These are phyloP conservation scores for Isabelozyma pseudorhagii DNA, from an alignment of 805 yeast genomes.

Conservation along the genomic window DNA sequence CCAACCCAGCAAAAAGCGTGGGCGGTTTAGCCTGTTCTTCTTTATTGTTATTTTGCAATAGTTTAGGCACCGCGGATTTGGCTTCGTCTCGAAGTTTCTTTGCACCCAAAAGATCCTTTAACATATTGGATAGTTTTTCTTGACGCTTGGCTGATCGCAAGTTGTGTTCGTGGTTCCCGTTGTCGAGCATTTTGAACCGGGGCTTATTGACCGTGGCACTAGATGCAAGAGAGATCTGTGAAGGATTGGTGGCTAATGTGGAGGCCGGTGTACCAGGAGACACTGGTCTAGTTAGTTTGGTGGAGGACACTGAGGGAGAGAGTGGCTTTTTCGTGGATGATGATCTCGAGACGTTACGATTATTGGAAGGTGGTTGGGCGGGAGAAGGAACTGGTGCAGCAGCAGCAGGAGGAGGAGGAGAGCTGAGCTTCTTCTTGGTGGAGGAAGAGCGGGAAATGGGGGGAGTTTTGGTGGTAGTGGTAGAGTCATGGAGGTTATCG, in stretches of 20 bases:
- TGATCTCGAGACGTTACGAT: conserved; percentile 6
- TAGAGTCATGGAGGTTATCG: conserved; percentile 14
- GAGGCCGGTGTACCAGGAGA: not conserved
- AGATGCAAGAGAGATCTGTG: conserved; percentile 1
- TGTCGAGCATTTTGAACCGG: conserved; percentile 56
- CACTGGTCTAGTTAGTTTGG: conserved; percentile 5
- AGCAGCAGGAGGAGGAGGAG: not conserved
- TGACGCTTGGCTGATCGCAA: conserved; percentile 73
- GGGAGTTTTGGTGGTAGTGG: conserved; percentile 1
- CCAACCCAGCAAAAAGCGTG: conserved; percentile 65
- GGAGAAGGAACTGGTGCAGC: not conserved
- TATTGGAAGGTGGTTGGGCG: not conserved
- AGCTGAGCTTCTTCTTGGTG: conserved; percentile 3
- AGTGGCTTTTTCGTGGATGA: conserved; percentile 5
- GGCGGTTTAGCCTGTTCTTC: conserved; percentile 45
- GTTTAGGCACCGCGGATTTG: conserved; percentile 68
- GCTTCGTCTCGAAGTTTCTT: conserved; percentile 70
- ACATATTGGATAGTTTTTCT: conserved; percentile 71
- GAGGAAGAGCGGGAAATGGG: conserved; percentile 16
- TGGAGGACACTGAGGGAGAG: not conserved
- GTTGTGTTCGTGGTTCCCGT: conserved; percentile 79
- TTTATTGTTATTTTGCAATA: conserved; percentile 20
- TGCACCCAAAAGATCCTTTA: conserved; percentile 73
- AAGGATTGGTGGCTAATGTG: not conserved
- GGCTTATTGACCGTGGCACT: conserved; percentile 23